A percentile compares a stretch with the other conserved stretches of the same genome.
These are phyloP conservation scores for Ettlia oleoabundans DNA, from an alignment of 139 green algal genomes.

Conservation along the genomic window DNA sequence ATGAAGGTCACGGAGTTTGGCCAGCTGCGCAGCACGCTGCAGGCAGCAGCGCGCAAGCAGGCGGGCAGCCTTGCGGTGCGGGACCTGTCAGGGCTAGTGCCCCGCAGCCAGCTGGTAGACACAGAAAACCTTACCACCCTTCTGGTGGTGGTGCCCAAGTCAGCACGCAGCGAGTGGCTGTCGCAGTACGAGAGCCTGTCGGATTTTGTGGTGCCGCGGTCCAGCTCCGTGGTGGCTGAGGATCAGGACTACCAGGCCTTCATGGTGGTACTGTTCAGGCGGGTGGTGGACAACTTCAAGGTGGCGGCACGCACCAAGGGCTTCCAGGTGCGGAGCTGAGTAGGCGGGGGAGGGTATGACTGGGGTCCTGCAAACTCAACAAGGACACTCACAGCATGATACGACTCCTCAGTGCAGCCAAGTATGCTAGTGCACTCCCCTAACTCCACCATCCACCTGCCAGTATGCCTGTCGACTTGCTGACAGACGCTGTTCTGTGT, in stretches of 20 bases:
- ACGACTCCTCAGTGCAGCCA: too few relatives aligned
- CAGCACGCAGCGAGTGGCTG: constrained; percentile 84
- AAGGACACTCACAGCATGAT: too few relatives aligned
- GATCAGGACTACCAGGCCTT: constrained; percentile 93
- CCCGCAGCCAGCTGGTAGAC: constrained; percentile 66
- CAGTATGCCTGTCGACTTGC: too few relatives aligned
- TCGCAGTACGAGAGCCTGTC: constrained; percentile 87
- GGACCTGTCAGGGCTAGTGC: constrained; percentile 77
- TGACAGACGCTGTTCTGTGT: too few relatives aligned
- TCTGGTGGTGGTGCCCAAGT: constrained; percentile 90
- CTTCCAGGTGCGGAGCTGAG: constrained; percentile 76
- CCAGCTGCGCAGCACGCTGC: constrained; percentile 32
- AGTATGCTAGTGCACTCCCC: too few relatives aligned
- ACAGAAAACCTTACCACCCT: constrained; percentile 95
- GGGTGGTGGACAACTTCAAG: constrained; percentile 95
- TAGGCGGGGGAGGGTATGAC: neutral
- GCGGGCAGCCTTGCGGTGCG: constrained; percentile 90
- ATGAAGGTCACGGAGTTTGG: constrained; percentile 57
- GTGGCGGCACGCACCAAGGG: constrained; percentile 75
- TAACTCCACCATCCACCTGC: too few relatives aligned
- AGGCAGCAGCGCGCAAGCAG: constrained; percentile 78
- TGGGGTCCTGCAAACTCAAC: neutral
- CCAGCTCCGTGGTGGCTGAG: constrained; percentile 77
- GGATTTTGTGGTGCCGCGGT: constrained; percentile 82
- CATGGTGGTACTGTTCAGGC: constrained; percentile 89